These are phyloP conservation scores for Termitomyces sp. DNA, from an alignment of 768 basidiomycete genomes.

Conservation along the genomic window DNA sequence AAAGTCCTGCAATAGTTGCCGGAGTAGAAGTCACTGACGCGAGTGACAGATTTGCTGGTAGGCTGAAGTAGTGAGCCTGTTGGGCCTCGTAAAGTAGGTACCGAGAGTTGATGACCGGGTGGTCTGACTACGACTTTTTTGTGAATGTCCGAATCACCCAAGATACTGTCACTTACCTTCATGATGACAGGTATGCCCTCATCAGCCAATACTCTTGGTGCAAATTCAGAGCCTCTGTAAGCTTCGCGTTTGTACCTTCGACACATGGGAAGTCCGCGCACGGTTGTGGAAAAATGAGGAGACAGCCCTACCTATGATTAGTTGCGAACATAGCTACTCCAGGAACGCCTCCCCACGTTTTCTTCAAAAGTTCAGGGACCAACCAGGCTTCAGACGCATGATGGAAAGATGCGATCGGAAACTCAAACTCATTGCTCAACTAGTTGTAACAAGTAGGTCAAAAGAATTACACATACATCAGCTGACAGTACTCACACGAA, in stretches of 20 bases:
- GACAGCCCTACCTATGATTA: constrained; percentile 46
- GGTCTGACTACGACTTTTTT: constrained; percentile 40
- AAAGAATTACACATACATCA: background rate
- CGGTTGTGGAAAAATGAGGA: background rate
- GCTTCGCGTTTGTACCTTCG: constrained; percentile 42
- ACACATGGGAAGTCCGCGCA: background rate
- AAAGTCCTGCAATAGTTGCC: constrained; percentile 60
- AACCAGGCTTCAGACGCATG: constrained; percentile 89
- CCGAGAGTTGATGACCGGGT: constrained; percentile 55
- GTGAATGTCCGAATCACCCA: background rate
- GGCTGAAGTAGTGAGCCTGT: constrained; percentile 63
- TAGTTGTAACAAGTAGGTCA: constrained; percentile 19
- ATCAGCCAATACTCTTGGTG: constrained; percentile 69
- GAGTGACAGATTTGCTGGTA: constrained; percentile 52
- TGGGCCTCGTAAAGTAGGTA: constrained; percentile 70
- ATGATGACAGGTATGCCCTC: constrained; percentile 67
- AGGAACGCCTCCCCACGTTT: constrained; percentile 61
- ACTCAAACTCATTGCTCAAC: constrained; percentile 89
- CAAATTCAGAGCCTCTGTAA: constrained; percentile 75
- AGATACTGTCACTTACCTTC: constrained; percentile 46
- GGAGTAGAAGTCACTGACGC: constrained; percentile 63
- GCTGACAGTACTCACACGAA: constrained; percentile 41
- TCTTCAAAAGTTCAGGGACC: constrained; percentile 77
- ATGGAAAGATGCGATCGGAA: constrained; percentile 76
- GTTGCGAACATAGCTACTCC: constrained; percentile 79